phyloP scores from a whole-genome alignment of 495 filamentous ascomycete genomes.

The Xylaria bambusicola region DNA sequence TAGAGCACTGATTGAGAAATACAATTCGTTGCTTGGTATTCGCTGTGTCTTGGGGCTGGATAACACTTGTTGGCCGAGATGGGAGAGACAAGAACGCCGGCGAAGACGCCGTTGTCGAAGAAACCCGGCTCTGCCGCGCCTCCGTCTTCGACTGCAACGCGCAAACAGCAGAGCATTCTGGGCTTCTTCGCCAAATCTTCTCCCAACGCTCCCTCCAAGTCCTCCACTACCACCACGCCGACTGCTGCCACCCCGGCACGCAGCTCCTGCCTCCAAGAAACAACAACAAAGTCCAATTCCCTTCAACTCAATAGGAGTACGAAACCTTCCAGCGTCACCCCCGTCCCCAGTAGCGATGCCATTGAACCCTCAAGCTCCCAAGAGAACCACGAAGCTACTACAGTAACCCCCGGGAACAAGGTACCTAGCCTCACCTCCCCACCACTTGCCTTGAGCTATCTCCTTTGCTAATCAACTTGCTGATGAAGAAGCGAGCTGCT shows the following conservation, averaged over 20 bases:
- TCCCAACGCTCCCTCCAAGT: constrained; percentile 21
- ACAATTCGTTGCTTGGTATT: neutral
- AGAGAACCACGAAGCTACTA: constrained; percentile 46
- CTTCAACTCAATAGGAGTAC: constrained; percentile 31
- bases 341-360: constrained; percentile 80
- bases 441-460: constrained; percentile 37
- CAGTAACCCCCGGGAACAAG: constrained; percentile 37
- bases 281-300: constrained; percentile 47
- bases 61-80: constrained; percentile 17
- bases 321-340: constrained; percentile 59
- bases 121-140: constrained; percentile 36
- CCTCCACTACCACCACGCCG: constrained; percentile 23
- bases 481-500: constrained; percentile 28
- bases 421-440: constrained; percentile 42
- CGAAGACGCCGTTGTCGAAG: constrained; percentile 45
- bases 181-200: constrained; percentile 77
- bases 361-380: constrained; percentile 58
- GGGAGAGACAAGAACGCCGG: constrained; percentile 43
- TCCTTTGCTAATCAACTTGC: constrained; percentile 40
- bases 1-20: too few species aligned
- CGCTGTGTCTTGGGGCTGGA: neutral
- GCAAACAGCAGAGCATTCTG: constrained; percentile 79
- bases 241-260: constrained; percentile 21
- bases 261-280: constrained; percentile 46
- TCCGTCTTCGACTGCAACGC: constrained; percentile 31